Conservation (phyloP, 257 asterid genomes). For the Solanum habrochaites region DNA sequence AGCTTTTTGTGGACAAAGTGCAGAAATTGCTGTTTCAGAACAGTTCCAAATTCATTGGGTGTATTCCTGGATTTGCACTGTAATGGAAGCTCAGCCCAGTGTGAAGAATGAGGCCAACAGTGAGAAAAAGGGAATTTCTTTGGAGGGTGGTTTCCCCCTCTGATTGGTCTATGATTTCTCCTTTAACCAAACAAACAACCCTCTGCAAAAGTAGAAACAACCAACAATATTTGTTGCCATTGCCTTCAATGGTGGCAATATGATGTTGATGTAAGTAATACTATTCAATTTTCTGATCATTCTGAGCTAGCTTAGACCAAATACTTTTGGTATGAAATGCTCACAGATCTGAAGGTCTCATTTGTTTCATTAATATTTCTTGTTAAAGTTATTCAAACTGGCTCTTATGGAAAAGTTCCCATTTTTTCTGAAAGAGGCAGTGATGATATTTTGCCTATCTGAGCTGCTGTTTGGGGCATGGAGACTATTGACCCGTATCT, state of each 20-base stretch:
- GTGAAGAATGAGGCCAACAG: not conserved
- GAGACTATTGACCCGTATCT: conserved; percentile 1
- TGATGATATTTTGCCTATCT: not conserved
- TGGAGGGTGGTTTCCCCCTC: not conserved
- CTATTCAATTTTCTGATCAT: not conserved
- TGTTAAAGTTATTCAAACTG: not conserved
- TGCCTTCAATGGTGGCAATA: not conserved
- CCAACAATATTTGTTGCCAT: not conserved
- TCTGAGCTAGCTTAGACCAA: not conserved
- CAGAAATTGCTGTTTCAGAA: not conserved
- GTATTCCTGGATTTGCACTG: not conserved
- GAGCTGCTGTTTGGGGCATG: not conserved
- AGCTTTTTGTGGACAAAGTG: not conserved
- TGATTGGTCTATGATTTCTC: not conserved
- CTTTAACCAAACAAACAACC: not conserved
- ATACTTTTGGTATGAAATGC: not conserved
- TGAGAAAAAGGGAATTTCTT: not conserved
- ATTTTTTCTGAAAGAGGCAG: not conserved
- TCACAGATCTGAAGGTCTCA: not conserved
- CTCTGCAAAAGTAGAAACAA: not conserved
- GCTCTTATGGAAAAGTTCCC: not conserved
- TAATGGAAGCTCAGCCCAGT: not conserved
- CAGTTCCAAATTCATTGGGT: not conserved
- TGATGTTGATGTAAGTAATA: not conserved
- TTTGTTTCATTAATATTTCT: not conserved